Conservation (phyloP, 495 filamentous ascomycete genomes). For the Podospora tetraspora region DNA sequence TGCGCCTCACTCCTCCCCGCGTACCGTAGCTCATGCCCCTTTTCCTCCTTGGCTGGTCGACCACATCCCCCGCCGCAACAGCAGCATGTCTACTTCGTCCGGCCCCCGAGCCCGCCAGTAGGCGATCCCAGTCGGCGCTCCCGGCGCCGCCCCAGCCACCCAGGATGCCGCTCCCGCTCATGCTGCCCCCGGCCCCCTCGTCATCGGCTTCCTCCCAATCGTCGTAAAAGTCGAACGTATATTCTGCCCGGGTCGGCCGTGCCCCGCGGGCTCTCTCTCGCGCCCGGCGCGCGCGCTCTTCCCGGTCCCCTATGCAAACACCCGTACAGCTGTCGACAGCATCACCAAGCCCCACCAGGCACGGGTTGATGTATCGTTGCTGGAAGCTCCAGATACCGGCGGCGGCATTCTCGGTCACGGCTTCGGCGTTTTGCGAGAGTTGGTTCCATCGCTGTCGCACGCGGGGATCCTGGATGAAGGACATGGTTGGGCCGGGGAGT, state of each 20-base stretch:
- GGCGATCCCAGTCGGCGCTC: slow-evolving; percentile 80
- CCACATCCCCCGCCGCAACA: slow-evolving; percentile 34
- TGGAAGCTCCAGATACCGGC: slow-evolving; percentile 83
- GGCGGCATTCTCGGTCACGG: slow-evolving; percentile 85
- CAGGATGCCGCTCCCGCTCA: slow-evolving; percentile 50
- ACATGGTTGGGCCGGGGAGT: slow-evolving; percentile 28
- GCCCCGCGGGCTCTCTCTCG: slow-evolving; percentile 48
- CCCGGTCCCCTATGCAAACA: slow-evolving; percentile 66
- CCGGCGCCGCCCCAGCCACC: slow-evolving; percentile 58
- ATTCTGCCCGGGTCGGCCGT: slow-evolving; percentile 62
- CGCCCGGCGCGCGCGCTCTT: slow-evolving; percentile 66
- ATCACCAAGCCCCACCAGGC: slow-evolving; percentile 59
- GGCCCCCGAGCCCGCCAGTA: slow-evolving; percentile 70
- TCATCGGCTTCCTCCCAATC: slow-evolving; percentile 78
- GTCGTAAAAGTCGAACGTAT: slow-evolving; percentile 96
- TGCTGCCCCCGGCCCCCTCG: slow-evolving; percentile 22
- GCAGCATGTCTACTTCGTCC: slow-evolving; percentile 29
- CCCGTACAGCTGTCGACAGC: slow-evolving; percentile 65
- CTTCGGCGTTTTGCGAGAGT: slow-evolving; percentile 85
- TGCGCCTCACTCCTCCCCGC: slow-evolving; percentile 60
- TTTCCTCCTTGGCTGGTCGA: slow-evolving; percentile 65
- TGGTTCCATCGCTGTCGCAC: slow-evolving; percentile 91
- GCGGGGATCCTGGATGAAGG: slow-evolving; percentile 77
- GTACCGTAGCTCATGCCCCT: slow-evolving; percentile 88
- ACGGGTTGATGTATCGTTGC: slow-evolving; percentile 78